A percentile compares a stretch with the other conserved stretches of the same genome.
These are phyloP conservation scores for Noccaea caerulescens DNA, from an alignment of 345 rosid genomes.

Conservation along the genomic window DNA sequence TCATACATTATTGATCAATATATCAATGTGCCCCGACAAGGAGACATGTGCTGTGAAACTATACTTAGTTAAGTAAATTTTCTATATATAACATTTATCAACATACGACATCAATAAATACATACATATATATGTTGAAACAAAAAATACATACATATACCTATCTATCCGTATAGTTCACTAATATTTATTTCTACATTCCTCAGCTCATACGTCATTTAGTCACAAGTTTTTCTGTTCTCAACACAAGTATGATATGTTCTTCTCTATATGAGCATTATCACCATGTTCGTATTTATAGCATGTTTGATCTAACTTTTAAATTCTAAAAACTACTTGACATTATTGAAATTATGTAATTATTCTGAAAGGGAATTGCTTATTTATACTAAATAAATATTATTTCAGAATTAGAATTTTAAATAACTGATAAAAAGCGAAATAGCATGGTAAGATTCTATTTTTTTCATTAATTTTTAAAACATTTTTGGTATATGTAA, in stretches of 20 bases:
- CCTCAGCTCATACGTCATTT: slow-evolving; percentile 26
- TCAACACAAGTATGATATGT: neutral
- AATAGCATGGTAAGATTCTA: neutral
- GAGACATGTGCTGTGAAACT: slow-evolving; percentile 45
- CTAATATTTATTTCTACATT: neutral
- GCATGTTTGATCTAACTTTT: neutral
- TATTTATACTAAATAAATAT: neutral
- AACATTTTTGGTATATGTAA: no score
- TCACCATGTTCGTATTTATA: slow-evolving; percentile 19
- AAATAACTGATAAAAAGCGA: neutral
- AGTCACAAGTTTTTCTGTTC: neutral
- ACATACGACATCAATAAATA: slow-evolving; percentile 28
- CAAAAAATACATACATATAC: slow-evolving; percentile 27
- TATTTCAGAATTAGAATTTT: neutral
- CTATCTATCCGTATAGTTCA: slow-evolving; percentile 2
- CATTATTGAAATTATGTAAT: neutral
- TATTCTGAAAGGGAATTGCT: no score
- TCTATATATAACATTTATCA: slow-evolving; percentile 27
- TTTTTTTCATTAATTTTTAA: neutral
- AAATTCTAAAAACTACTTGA: neutral
- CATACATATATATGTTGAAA: no score
- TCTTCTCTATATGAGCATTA: slow-evolving; percentile 4
- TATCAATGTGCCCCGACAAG: slow-evolving; percentile 49
- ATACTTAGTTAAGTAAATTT: slow-evolving; percentile 35
- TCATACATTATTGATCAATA: slow-evolving; percentile 42